phyloP scores from a whole-genome alignment of 768 basidiomycete genomes.

The Mycena kentingensis region DNA sequence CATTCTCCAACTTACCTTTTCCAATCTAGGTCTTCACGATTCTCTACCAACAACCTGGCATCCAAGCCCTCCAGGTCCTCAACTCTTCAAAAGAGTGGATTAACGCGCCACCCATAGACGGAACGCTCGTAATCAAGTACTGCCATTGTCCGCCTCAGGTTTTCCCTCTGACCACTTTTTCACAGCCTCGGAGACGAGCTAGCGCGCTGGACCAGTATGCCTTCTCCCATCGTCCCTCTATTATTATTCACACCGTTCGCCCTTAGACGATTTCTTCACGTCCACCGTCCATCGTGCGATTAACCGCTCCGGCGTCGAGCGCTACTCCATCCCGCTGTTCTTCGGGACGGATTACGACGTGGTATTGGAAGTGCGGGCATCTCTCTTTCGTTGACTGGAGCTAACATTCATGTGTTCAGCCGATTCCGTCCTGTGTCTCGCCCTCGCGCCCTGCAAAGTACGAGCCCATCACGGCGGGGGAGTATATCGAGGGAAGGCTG shows the following conservation, averaged over 20 bases:
- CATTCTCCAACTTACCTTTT: background rate
- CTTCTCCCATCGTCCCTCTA: background rate
- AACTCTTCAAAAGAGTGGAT: constrained; percentile 82
- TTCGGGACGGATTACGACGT: constrained; percentile 91
- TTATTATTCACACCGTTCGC: background rate
- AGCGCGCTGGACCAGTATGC: constrained; percentile 84
- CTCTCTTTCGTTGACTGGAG: background rate
- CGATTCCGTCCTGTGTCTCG: constrained; percentile 41
- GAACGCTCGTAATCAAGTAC: constrained; percentile 88
- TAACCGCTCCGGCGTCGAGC: constrained; percentile 65
- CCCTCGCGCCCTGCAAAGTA: constrained; percentile 45
- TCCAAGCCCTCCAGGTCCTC: constrained; percentile 79
- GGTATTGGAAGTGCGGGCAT: constrained; percentile 58
- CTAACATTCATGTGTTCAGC: constrained; percentile 24
- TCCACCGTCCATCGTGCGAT: constrained; percentile 87
- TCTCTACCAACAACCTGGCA: constrained; percentile 74
- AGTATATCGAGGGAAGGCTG: constrained; percentile 65
- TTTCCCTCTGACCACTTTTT: background rate
- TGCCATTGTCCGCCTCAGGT: constrained; percentile 16
- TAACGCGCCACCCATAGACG: constrained; percentile 73
- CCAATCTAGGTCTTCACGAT: constrained; percentile 83
- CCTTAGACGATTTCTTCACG: constrained; percentile 92
- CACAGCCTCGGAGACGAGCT: constrained; percentile 82
- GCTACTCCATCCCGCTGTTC: constrained; percentile 89
- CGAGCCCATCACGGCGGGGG: constrained; percentile 66